Base-by-base conservation (phyloP, 495 filamentous ascomycete species). In the Entonaema liquescens region DNA sequence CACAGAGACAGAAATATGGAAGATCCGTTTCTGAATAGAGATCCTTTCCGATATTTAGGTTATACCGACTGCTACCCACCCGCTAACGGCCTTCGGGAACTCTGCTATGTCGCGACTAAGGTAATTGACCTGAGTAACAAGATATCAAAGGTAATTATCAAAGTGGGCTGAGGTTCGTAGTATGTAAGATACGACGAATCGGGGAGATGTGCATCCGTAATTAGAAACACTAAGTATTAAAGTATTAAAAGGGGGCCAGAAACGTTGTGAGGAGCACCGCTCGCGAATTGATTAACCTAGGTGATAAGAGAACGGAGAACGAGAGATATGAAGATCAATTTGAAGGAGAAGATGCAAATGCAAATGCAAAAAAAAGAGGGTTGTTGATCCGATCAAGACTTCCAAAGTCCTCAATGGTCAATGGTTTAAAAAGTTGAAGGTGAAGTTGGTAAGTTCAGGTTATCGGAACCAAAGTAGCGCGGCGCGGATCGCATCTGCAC, bases 221-320 rank as follows among this genome's bases (percentile, higher is more conserved):
- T 66, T 61, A 62, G 58, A 61, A 62, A 52, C 21, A 40, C 38
- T 23, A 61, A 19, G 26, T 60, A 73, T 69, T 73, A 68, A 42
- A 52, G 40, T 53, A 65, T 65, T 61, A 65, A 62, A 66, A n/a
- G n/a, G 33, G 17, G 44, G 13, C 2, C 44, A 53, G 25, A 40
- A 21, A 33, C 19, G 38, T 42, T 12, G 60, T 68, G 52, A 40
- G 50, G 56, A 69, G 61, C 70, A 42, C 70, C 60, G 65, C 70
- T 72, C 70, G 26, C 65, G 26, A 31, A 47, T 7, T 59, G 36
- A 72, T 57, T 64, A 4, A 33, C 31, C 11, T 33, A 33, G 31
- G 31, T 33, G 5, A 33, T 33, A 33, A 33, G 42, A 12, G 29
- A 21, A 17, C 44, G 25, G 15, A 5, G 29, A 28, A 56, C 53